These are phyloP conservation scores for Pyrenophora tritici-repentis DNA, from an alignment of 2,329 filamentous ascomycete species.

Conservation along the genomic window DNA sequence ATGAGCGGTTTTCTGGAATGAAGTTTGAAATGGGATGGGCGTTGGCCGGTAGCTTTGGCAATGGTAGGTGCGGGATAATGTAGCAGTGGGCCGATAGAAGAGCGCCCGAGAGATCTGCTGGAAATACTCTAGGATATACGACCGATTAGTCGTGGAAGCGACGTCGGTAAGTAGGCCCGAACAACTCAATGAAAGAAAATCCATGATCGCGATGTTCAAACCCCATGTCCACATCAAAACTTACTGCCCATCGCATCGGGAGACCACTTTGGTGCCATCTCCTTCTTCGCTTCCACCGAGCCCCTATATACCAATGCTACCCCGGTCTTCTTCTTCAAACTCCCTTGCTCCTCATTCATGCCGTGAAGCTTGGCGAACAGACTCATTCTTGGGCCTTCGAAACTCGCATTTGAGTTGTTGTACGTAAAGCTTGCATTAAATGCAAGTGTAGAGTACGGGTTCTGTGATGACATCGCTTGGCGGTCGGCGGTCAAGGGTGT, in stretches of 20 bases:
- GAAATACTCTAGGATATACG: no score
- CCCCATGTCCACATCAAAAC: no score
- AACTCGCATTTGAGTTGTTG: constrained; percentile 15
- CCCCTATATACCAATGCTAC: neutral
- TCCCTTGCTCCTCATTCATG: constrained; percentile 6
- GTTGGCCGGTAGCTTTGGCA: no score
- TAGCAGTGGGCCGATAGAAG: no score
- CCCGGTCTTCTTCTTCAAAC: neutral
- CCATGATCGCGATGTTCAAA: no score
- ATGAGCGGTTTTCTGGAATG: no score
- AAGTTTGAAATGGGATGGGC: no score
- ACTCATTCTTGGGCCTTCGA: constrained; percentile 26
- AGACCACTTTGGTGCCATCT: neutral
- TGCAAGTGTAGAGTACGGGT: constrained; percentile 16
- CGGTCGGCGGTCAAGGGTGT: constrained; percentile 27
- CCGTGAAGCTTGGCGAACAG: constrained; percentile 14
- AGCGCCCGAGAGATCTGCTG: no score
- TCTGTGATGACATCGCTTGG: constrained; percentile 20
- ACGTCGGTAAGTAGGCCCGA: no score
- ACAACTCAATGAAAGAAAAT: no score
- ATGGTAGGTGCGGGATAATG: no score
- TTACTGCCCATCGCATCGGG: neutral
- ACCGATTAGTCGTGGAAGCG: no score
- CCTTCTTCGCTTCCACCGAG: neutral
- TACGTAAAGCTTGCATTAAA: constrained; percentile 25